Evolutionary conservation across 306 rosid genomes (phyloP), one percentile per base, ranked within the genome.

Genomic region (Alnus rubra): DNA sequence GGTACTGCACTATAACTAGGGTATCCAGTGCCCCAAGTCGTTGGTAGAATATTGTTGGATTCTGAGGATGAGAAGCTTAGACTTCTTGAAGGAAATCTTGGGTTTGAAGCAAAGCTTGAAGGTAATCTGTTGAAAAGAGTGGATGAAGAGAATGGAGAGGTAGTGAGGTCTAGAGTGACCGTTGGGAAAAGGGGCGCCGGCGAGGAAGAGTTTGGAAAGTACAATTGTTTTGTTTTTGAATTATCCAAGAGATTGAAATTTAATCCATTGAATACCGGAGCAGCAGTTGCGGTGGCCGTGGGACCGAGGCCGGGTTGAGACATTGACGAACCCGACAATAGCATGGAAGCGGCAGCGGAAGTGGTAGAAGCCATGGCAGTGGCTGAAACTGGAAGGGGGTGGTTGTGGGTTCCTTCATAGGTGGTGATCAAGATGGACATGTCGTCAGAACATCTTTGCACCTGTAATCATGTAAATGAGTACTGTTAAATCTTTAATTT

Each of bases 161-260:
- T 23, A 49, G 91, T 81, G 8, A 91, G 80, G 87, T 89, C 96
- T 44, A 91, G 82, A 63, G 91, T 91, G 75, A 91, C 68, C 49
- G 89, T 91, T 69, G 92, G 85, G 79, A 83, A 77, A 80, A 82
- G 63, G 65, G 84, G 81, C 14, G 45, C 45, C 45, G 80, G 82
- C 16, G 85, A 75, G 69, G 80, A 51, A 77, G 73, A 76, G 59
- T 81, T 86, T 69, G 88, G 84, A 62, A 75, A 60, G 79, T 84
- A 79, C 53, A 70, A 49, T 16, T 75, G 82, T 72, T 83, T 81
- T 74, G 76, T 37, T 81, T 78, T 79, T 28, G 82, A 54, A 60
- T 71, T 80, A 51, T 84, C 89, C 81, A 82, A 73, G 5, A 76
- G 80, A 74, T 76, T 75, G 74, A 83, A 79, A 74, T 72, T 77